Base-by-base conservation (phyloP, 371 early-diverging fungal species). In the Cokeromyces recurvatus region DNA sequence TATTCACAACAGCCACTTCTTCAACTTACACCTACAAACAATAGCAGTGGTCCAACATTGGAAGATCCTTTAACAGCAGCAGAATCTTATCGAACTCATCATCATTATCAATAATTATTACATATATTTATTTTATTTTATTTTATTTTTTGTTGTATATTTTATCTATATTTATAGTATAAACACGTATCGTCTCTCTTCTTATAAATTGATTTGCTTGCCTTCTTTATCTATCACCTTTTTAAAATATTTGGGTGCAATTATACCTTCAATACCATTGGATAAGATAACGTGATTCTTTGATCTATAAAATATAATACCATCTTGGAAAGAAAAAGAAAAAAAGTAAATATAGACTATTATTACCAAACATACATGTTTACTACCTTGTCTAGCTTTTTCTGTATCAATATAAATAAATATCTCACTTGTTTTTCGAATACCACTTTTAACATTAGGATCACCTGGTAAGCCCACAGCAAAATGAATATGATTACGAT, bases 401-500 rank as follows among this genome's bases (percentile, higher is more conserved):
- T 53, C 64, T 16, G 71, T 62, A 54, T 92, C 81, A 20, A 94
- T 75, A 43, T 87, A 87, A 32, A 94, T 90, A 51, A 81, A 79
- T 0, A 89, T 75, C 27, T 85, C 59, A 37, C 83, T 75, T 1
- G 71, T 51, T 12, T 46, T 51, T 12, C 94, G 68, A 84, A 94
- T 90, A 44, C 68, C 66, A 55, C 90, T 90, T 44, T 80, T 82
- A 12, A 91, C 91, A 1, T 69, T 80, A 14, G 64, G 55, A 16
- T 81, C 82, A 9, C 83, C 85, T 0, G 74, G 82, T 38, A 80
- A 55, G 0, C 93, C 94, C 2, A 71, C 43, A 0, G 94, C 91
- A 59, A 89, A 82, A 54, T 95, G 96, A 38, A 95, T 91, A 69
- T 95, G 93, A 36, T 86, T 86, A 31, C 96, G 80, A n/a, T 39